phyloP scores from a whole-genome alignment of 805 yeast species.

The Metschnikowia reukaufii region DNA sequence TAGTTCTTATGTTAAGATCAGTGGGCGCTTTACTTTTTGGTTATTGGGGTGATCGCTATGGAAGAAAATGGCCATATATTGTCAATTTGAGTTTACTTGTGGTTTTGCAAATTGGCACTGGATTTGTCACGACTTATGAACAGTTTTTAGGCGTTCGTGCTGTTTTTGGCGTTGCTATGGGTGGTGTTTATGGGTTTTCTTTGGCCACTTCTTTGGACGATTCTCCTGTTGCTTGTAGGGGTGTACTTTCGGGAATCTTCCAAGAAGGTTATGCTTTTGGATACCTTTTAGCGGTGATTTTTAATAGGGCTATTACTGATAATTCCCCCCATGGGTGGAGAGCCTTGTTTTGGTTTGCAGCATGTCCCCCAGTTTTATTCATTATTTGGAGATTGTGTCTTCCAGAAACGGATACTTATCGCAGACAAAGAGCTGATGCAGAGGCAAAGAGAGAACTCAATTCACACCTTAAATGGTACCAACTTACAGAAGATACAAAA shows the following conservation, averaged over 20 bases:
- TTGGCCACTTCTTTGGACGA: slow-evolving; percentile 69
- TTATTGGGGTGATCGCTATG: slow-evolving; percentile 56
- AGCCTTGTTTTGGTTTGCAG: slow-evolving; percentile 65
- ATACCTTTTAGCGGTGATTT: slow-evolving; percentile 63
- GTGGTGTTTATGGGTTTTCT: slow-evolving; percentile 66
- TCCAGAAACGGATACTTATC: slow-evolving; percentile 63
- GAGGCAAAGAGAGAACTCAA: slow-evolving; percentile 11
- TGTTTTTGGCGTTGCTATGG: slow-evolving; percentile 67
- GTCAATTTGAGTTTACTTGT: slow-evolving; percentile 47
- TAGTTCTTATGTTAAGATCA: slow-evolving; percentile 67
- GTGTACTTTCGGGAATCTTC: slow-evolving; percentile 64
- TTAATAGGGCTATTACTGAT: slow-evolving; percentile 55
- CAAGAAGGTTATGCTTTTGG: slow-evolving; percentile 83
- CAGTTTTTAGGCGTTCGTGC: slow-evolving; percentile 66
- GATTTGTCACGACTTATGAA: slow-evolving; percentile 54
- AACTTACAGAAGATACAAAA: slow-evolving; percentile 15
- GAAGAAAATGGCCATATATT: slow-evolving; percentile 60
- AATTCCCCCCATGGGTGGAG: slow-evolving; percentile 60
- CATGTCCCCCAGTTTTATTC: slow-evolving; percentile 64
- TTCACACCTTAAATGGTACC: slow-evolving; percentile 16
- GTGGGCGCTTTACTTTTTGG: slow-evolving; percentile 68
- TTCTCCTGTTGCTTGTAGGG: slow-evolving; percentile 56
- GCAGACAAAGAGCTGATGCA: slow-evolving; percentile 22
- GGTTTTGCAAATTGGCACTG: slow-evolving; percentile 61
- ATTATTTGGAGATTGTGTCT: slow-evolving; percentile 53